Evolutionary conservation across 2,329 filamentous ascomycete genomes (phyloP), one percentile per base, ranked within the genome.

Genomic region (Xylariaceae sp.): DNA sequence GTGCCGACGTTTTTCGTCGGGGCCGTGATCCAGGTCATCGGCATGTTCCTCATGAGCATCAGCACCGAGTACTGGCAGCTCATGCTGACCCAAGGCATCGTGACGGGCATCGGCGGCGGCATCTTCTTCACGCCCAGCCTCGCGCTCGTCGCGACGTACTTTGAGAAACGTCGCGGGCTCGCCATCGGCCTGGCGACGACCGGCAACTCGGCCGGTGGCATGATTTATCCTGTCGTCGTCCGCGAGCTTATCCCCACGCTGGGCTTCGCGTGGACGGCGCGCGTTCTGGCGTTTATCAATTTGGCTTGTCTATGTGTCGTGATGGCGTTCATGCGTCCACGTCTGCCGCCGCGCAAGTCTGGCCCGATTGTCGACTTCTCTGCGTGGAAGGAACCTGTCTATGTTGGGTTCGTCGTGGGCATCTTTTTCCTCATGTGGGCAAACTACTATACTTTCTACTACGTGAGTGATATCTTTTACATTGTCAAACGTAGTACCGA

Each of bases 231-330:
- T 0, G 66, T 61, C 2, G 51, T 63, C 18, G 58, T 61, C 2
- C 49, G 58, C 29, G 49, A 60, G 41, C 47, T 63, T 11, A 49
- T 62, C 24, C 59, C 60, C 2, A 45, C 36, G 9, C 17, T 63
- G 3, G 59, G 60, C 3, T 63, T 62, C 26, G 55, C 55, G 34
- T 62, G 60, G 60, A 61, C 60, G 3, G 51, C 57, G 13, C 52
- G 60, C 35, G 56, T 61, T 6, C 50, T 62, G 12, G 60, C 54
- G n/a, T 61, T 63, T 19, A 58, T 89, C 30, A 97, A 97, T 64
- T 76, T 85, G 32, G 88, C 86, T 1, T 88, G 87, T 19, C 82
- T 97, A 36, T 82, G 95, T 19, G 81, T 95, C 48, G 91, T 55
- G 12, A 39, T 60, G 4, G 37, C 47, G 9, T 61, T 63, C 41